A percentile compares a stretch with the other conserved stretches of the same genome.
phyloP scores from a whole-genome alignment of 306 rosid genomes.

The Neltuma alba region DNA sequence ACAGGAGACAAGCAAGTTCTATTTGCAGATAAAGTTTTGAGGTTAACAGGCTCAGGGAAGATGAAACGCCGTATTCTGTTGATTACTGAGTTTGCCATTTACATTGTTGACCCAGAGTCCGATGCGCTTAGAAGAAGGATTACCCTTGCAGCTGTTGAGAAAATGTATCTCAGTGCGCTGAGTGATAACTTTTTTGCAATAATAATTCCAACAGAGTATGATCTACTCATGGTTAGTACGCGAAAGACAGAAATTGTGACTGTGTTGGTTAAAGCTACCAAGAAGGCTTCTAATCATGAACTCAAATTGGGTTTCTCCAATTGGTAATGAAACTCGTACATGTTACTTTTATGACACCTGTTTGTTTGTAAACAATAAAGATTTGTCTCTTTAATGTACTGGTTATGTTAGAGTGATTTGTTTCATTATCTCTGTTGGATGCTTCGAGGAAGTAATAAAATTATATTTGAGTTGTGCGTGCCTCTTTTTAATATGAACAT shows the following conservation, averaged over 20 bases:
- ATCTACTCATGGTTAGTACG: slow-evolving; percentile 79
- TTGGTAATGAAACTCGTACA: slow-evolving; percentile 49
- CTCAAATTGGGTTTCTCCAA: slow-evolving; percentile 70
- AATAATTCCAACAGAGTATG: slow-evolving; percentile 68
- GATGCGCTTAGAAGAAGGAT: slow-evolving; percentile 71
- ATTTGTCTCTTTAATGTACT: background rate
- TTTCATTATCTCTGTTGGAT: background rate
- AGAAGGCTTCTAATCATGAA: slow-evolving; percentile 54
- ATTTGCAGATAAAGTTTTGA: slow-evolving; percentile 74
- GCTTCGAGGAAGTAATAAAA: background rate
- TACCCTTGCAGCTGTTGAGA: slow-evolving; percentile 69
- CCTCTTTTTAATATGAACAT: background rate
- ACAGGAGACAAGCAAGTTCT: slow-evolving; percentile 73
- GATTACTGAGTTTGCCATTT: slow-evolving; percentile 70
- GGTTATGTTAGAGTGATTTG: background rate
- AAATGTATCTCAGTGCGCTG: slow-evolving; percentile 69
- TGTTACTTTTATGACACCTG: background rate
- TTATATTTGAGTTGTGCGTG: background rate
- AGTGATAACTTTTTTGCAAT: slow-evolving; percentile 69
- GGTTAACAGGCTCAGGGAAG: slow-evolving; percentile 76
- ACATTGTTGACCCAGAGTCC: slow-evolving; percentile 64
- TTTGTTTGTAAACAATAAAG: background rate
- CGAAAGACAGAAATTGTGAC: slow-evolving; percentile 81
- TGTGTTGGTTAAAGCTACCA: slow-evolving; percentile 59
- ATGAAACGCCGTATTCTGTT: slow-evolving; percentile 66